phyloP scores from a whole-genome alignment of 1,139 yeast genomes.

The Geotrichum carabidarum region DNA sequence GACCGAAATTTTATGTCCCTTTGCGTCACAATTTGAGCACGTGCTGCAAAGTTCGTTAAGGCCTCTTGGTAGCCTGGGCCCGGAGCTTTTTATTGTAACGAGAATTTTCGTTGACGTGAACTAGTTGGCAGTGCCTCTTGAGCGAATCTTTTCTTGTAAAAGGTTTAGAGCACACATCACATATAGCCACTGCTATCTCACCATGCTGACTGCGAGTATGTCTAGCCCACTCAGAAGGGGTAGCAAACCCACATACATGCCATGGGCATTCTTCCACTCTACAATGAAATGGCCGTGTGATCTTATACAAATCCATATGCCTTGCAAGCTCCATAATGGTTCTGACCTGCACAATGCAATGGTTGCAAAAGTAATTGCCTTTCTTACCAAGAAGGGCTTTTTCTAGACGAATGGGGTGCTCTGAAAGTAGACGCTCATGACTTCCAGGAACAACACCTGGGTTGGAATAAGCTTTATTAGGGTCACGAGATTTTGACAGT shows the following conservation, averaged over 20 bases:
- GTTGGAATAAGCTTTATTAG: slow-evolving; percentile 15
- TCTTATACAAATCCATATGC: slow-evolving; percentile 45
- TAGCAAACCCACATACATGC: slow-evolving; percentile 54
- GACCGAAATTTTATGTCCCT: too few relatives aligned
- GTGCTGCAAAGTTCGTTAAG: too few relatives aligned
- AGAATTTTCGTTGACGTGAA: slow-evolving; percentile 42
- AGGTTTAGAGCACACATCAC: slow-evolving; percentile 46
- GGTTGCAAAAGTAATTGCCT: slow-evolving; percentile 50
- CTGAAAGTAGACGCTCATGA: slow-evolving; percentile 12
- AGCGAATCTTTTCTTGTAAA: slow-evolving; percentile 55
- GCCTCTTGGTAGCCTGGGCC: neutral
- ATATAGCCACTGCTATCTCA: slow-evolving; percentile 31
- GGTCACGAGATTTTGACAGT: neutral
- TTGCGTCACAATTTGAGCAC: neutral
- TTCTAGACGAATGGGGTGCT: neutral
- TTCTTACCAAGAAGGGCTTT: slow-evolving; percentile 36
- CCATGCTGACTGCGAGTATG: slow-evolving; percentile 57
- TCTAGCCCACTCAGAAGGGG: slow-evolving; percentile 56
- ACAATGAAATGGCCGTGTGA: slow-evolving; percentile 47
- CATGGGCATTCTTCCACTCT: slow-evolving; percentile 56
- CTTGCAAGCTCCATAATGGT: slow-evolving; percentile 42
- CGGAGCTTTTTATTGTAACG: slow-evolving; percentile 14
- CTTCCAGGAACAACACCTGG: slow-evolving; percentile 8
- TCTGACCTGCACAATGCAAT: slow-evolving; percentile 44
- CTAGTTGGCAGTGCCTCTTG: slow-evolving; percentile 50